Percentiles rank a stretch among this genome's conserved stretches.
phyloP scores from a whole-genome alignment of 1,284 basidiomycete genomes.

The Melampsora americana region DNA sequence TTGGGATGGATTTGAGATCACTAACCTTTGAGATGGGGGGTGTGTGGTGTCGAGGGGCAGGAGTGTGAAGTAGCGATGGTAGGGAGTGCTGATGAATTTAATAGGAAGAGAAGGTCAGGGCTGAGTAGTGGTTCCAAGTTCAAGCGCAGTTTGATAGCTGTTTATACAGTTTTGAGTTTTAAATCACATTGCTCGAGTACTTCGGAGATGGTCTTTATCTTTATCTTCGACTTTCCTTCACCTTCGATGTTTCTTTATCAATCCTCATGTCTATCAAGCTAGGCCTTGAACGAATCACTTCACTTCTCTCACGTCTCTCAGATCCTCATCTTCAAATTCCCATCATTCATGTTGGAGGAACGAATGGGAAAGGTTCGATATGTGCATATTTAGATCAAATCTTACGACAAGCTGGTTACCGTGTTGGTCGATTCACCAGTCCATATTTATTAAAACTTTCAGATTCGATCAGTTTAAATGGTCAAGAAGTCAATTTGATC shows the following conservation, averaged over 20 bases:
- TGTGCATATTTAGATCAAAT: conserved; percentile 77
- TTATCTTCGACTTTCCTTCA: no score
- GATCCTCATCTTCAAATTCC: conserved; percentile 68
- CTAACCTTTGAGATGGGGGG: no score
- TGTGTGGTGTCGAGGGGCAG: no score
- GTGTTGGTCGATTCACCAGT: conserved; percentile 82
- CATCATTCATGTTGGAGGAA: conserved; percentile 88
- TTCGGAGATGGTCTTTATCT: no score
- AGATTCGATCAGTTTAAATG: conserved; percentile 74
- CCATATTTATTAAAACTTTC: conserved; percentile 78
- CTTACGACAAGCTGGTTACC: conserved; percentile 62
- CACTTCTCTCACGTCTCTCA: conserved; percentile 61
- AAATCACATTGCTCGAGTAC: no score
- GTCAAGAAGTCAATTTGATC: conserved; percentile 60
- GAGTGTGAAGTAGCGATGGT: no score
- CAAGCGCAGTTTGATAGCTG: no score
- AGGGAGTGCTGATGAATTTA: no score
- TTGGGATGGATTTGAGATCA: not conserved
- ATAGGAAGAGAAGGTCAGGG: no score
- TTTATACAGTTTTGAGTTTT: no score
- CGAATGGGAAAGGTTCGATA: conserved; percentile 95
- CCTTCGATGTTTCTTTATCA: no score
- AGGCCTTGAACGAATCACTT: conserved; percentile 67
- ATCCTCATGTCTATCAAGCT: conserved; percentile 66
- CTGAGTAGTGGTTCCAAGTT: no score